These are phyloP conservation scores for Cyanidiococcus yangmingshanensis DNA, from an alignment of 23 red algal species.

Conservation along the genomic window DNA sequence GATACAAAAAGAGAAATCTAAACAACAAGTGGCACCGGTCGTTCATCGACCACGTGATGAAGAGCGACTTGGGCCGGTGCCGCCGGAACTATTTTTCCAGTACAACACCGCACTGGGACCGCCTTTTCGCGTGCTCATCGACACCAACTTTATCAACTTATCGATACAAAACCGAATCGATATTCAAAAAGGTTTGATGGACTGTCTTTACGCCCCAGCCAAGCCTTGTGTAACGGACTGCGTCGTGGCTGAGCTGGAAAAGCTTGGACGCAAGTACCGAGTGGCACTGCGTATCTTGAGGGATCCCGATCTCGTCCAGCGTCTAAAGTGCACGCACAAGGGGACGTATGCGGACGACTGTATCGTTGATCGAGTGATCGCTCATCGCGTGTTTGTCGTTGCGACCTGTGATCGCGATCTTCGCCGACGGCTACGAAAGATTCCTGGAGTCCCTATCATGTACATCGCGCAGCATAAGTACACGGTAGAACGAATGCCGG, in stretches of 20 bases:
- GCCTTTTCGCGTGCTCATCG: constrained; percentile 79
- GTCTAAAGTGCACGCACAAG: constrained; percentile 85
- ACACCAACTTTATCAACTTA: constrained; percentile 99
- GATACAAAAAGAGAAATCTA: constrained; percentile 41
- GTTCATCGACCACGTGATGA: constrained; percentile 41
- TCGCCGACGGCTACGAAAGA: constrained; percentile 72
- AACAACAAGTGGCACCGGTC: constrained; percentile 49
- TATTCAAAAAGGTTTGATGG: constrained; percentile 49
- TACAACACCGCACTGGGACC: constrained; percentile 84
- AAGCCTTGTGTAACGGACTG: constrained; percentile 80
- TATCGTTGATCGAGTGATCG: constrained; percentile 63
- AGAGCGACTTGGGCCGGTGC: constrained; percentile 35
- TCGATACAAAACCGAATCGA: constrained; percentile 87
- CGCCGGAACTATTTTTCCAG: constrained; percentile 73
- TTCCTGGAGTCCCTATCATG: constrained; percentile 95
- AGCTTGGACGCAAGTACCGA: constrained; percentile 84
- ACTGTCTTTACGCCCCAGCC: constrained; percentile 72
- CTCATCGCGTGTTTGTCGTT: constrained; percentile 84
- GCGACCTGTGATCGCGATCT: constrained; percentile 91
- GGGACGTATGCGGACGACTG: constrained; percentile 99
- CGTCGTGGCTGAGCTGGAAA: constrained; percentile 93
- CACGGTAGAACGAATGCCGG: constrained; percentile 81
- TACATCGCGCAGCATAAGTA: constrained; percentile 84
- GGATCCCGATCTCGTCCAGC: constrained; percentile 46
- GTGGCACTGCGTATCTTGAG: constrained; percentile 70